Conservation (phyloP, 306 rosid species). For the Trichosanthes cucumerina region DNA sequence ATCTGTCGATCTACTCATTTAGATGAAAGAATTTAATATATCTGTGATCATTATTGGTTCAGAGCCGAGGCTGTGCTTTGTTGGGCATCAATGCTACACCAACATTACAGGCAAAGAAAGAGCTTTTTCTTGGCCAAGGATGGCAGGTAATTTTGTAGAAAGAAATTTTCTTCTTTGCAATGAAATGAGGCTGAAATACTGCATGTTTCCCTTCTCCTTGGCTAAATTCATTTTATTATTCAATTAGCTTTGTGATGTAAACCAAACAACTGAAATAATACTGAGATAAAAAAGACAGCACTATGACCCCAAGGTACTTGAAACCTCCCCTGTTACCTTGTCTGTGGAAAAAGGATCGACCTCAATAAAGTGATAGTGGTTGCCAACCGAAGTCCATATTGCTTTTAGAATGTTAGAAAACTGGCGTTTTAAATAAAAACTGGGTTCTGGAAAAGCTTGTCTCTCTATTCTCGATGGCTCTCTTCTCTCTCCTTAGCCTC, state of each 20-base stretch:
- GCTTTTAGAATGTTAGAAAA: neutral
- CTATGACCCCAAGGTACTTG: neutral
- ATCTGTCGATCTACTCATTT: neutral
- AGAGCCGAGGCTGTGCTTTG: conserved; percentile 81
- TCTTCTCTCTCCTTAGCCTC: no score
- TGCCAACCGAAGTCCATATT: conserved; percentile 61
- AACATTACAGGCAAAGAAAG: conserved; percentile 62
- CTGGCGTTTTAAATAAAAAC: neutral
- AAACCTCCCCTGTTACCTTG: neutral
- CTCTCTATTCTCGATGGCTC: no score
- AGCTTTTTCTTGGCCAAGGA: conserved; percentile 72
- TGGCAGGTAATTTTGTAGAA: conserved; percentile 59
- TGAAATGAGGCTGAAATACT: neutral
- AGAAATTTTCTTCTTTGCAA: neutral
- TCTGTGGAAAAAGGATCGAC: conserved; percentile 64
- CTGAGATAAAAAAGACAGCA: neutral
- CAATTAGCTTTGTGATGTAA: neutral
- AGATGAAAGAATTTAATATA: neutral
- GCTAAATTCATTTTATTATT: neutral
- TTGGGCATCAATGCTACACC: conserved; percentile 68
- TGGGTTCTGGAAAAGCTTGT: no score
- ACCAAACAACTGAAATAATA: neutral
- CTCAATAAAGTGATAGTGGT: conserved; percentile 93
- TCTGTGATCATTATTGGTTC: conserved; percentile 2
- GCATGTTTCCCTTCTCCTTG: neutral